Evolutionary conservation across 2,329 filamentous ascomycete genomes (phyloP), one percentile per base, ranked within the genome.

Genomic region (Aspergillus texensis): DNA sequence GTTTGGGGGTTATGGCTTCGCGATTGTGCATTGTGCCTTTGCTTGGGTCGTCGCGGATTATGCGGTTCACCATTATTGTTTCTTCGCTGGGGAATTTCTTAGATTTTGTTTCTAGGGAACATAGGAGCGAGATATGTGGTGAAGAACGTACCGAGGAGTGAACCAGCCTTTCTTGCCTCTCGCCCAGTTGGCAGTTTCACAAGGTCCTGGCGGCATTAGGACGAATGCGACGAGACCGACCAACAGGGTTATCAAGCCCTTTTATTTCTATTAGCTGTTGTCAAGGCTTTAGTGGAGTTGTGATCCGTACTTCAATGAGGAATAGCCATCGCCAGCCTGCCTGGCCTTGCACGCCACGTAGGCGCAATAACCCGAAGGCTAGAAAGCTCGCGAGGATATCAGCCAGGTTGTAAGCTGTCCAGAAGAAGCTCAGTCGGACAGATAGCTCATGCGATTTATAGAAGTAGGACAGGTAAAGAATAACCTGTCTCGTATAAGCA

Each of bases 391-490:
- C 72, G 26, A 75, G 52, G n/a, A 77, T 73, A 11, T 75, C 67
- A 4, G 72, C 71, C 39, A 74, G 60, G 43, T 65, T 65, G 4
- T 88, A 83, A 0, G 87, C 83, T 0, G 86, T 87, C 89, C 89
- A 91, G 77, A 91, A 91, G 69, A 83, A 84, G 65, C 55, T 52
- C 6, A 64, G 56, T 6, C 62, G 48, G 12, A 83, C 83, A 0
- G 89, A 88, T 0, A 92, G 80, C 74, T 92, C 90, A 53, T 81
- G 80, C 1, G 84, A 84, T 59, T 85, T 91, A 78, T 91, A 92
- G 71, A 88, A 92, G 72, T 92, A 92, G 6, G 74, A 75, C 1
- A 75, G 65, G 53, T 73, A 77, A 10, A 91, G 79, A 26, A 61
- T 86, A 85, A 68, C 88, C 82, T 85, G 61, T 1, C 14, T 30